Percentiles rank a stretch among this genome's conserved stretches.
These are phyloP conservation scores for Leucoagaricus sp. DNA, from an alignment of 1,284 basidiomycete genomes.

Conservation along the genomic window DNA sequence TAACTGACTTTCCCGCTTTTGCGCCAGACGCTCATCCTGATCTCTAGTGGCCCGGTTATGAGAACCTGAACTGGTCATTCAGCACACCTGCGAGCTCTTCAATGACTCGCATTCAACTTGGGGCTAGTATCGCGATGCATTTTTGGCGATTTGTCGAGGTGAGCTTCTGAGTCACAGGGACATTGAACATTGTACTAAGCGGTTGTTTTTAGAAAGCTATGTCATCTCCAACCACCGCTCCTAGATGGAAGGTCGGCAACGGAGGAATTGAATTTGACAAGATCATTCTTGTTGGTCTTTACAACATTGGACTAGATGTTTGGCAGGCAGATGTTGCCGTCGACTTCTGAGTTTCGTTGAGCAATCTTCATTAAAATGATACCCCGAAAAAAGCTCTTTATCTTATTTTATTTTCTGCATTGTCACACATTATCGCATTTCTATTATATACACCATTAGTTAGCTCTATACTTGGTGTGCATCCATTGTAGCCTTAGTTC, in stretches of 20 bases:
- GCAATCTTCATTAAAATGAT: neutral
- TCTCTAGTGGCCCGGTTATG: conserved; percentile 46
- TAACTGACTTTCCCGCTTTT: neutral
- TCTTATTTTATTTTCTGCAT: no score
- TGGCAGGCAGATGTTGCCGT: conserved; percentile 20
- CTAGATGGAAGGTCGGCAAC: conserved; percentile 12
- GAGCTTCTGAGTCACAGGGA: conserved; percentile 1
- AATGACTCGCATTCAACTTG: conserved; percentile 25
- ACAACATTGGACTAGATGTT: conserved; percentile 15
- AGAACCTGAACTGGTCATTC: conserved; percentile 36
- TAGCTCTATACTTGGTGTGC: neutral
- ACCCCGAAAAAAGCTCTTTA: no score
- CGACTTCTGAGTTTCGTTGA: conserved; percentile 9
- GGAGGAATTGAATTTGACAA: conserved; percentile 15
- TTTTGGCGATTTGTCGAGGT: conserved; percentile 27
- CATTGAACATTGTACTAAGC: conserved; percentile 2
- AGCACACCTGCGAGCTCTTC: conserved; percentile 20
- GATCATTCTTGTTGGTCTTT: conserved; percentile 16
- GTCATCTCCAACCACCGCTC: conserved; percentile 7
- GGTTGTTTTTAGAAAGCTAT: conserved; percentile 22
- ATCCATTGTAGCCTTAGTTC: neutral
- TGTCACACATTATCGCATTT: neutral
- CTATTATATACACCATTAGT: no score
- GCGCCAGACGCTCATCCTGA: neutral
- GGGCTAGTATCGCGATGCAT: conserved; percentile 18